Evolutionary conservation across 768 basidiomycete species (phyloP).

Genomic region (Lactarius akahatsu): DNA sequence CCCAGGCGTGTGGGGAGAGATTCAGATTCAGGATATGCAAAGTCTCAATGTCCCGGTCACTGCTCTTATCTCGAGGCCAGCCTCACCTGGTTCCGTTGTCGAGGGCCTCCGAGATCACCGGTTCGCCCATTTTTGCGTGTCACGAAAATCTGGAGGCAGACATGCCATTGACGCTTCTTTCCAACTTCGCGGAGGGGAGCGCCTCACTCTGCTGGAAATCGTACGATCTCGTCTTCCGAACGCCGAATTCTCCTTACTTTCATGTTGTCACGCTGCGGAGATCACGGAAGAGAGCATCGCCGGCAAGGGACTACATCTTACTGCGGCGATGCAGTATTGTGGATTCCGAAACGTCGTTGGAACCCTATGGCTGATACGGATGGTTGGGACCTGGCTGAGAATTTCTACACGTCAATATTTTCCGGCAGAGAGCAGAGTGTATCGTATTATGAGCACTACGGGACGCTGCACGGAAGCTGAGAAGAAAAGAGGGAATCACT

Average conservation of each 20-base stretch:
- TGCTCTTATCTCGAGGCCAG: background rate
- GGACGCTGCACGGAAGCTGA: too few species aligned
- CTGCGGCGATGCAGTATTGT: conserved; percentile 21
- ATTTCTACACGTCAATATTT: too few species aligned
- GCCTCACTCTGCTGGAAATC: background rate
- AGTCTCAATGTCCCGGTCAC: background rate
- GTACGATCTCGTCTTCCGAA: background rate
- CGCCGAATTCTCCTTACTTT: conserved; percentile 14
- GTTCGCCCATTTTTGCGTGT: background rate
- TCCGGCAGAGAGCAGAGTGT: too few species aligned
- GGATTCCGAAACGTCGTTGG: conserved; percentile 22
- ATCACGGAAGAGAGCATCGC: conserved; percentile 1
- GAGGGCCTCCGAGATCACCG: background rate
- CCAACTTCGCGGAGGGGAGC: background rate
- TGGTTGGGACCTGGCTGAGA: background rate
- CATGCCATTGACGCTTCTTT: background rate
- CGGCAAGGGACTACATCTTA: conserved; percentile 20
- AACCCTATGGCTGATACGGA: conserved; percentile 23
- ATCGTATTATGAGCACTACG: too few species aligned
- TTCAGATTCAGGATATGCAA: too few species aligned
- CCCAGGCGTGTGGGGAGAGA: background rate
- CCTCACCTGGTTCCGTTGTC: background rate
- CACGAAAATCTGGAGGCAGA: background rate
- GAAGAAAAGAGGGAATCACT: too few species aligned
- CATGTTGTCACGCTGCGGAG: conserved; percentile 15